These are phyloP conservation scores for Carex pumila DNA, from an alignment of 176 grass and related monocot genomes.

Conservation along the genomic window DNA sequence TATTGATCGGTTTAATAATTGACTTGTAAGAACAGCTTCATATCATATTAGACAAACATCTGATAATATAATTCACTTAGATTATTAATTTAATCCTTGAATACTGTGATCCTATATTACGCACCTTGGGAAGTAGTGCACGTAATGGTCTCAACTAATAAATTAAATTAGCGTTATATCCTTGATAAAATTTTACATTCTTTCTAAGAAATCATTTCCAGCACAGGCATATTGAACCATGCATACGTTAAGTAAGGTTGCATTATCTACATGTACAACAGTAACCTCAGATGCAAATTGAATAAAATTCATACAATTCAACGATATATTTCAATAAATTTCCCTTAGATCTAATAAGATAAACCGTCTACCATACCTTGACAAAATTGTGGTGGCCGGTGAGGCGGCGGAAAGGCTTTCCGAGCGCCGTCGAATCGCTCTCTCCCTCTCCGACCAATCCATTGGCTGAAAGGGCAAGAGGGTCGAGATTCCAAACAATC, in stretches of 20 bases:
- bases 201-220: not conserved
- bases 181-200: not conserved
- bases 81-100: not conserved
- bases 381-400: slow-evolving; percentile 83
- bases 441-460: slow-evolving; percentile 12
- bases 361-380: slow-evolving; percentile 4
- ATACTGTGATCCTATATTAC: not conserved
- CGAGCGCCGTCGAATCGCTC: slow-evolving; percentile 26
- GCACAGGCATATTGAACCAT: not conserved
- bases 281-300: not conserved
- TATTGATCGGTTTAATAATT: not conserved
- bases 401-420: slow-evolving; percentile 71
- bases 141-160: not conserved
- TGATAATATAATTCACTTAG: not conserved
- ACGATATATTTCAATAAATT: not conserved
- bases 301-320: not conserved
- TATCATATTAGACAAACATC: not conserved
- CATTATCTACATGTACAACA: not conserved
- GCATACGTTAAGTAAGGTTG: not conserved
- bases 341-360: not conserved
- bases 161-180: not conserved
- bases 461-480: slow-evolving; percentile 17
- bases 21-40: not conserved
- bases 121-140: too few species aligned
- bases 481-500: slow-evolving; percentile 71